phyloP scores from a whole-genome alignment of 495 filamentous ascomycete species.

The Penicillium canescens region DNA sequence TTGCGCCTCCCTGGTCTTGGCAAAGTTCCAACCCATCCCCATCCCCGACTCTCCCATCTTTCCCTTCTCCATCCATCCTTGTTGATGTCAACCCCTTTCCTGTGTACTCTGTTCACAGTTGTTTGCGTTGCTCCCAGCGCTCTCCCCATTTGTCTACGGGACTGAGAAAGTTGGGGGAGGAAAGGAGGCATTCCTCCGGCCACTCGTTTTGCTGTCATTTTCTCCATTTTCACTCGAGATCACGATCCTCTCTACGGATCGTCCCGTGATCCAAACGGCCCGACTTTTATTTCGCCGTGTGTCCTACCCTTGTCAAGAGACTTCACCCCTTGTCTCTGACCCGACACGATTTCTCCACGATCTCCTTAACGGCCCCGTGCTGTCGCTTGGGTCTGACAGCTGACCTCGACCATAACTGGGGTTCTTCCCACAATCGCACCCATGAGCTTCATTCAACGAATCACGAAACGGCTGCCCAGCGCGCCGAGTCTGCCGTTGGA shows the following conservation, averaged over 20 bases:
- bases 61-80: constrained; percentile 14
- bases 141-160: constrained; percentile 25
- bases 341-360: constrained; percentile 14
- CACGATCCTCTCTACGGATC: constrained; percentile 8
- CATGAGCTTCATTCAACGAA: constrained; percentile 66
- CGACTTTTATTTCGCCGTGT: background rate
- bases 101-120: constrained; percentile 32
- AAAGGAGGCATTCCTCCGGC: constrained; percentile 53
- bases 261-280: constrained; percentile 2
- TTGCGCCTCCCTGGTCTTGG: constrained; percentile 47
- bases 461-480: constrained; percentile 64
- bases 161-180: constrained; percentile 38
- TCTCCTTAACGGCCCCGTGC: constrained; percentile 17
- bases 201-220: constrained; percentile 45
- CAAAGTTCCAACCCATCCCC: constrained; percentile 38
- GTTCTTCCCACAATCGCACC: constrained; percentile 28
- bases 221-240: constrained; percentile 18
- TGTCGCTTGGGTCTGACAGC: constrained; percentile 26
- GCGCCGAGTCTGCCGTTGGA: constrained; percentile 60
- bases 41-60: constrained; percentile 28
- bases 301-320: constrained; percentile 11
- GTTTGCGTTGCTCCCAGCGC: constrained; percentile 32
- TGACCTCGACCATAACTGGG: constrained; percentile 17
- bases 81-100: constrained; percentile 17
- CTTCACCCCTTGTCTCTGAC: constrained; percentile 6